Conservation (phyloP, 345 rosid genomes). For the Syzygium grande region DNA sequence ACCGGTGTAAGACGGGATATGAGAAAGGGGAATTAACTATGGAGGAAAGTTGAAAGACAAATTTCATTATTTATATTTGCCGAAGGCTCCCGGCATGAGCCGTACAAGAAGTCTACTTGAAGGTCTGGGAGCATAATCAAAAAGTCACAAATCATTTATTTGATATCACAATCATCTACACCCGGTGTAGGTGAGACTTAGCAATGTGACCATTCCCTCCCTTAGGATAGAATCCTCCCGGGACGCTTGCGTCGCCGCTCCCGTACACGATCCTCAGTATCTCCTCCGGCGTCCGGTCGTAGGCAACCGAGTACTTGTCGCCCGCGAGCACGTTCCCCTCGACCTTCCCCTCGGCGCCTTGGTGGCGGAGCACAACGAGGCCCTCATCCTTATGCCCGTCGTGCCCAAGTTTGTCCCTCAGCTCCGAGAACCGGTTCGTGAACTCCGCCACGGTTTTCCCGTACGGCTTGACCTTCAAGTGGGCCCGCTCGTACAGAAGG, state of each 20-base stretch:
- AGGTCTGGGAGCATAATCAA: background rate
- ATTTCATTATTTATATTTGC: background rate
- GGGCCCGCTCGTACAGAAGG: conserved; percentile 35
- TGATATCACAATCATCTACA: background rate
- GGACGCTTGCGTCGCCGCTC: conserved; percentile 38
- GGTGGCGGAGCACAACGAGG: conserved; percentile 13
- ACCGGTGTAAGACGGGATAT: background rate
- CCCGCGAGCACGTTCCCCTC: conserved; percentile 52
- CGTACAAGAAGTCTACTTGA: background rate
- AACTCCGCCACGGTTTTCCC: conserved; percentile 32
- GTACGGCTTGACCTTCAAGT: conserved; percentile 23
- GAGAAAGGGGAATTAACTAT: background rate
- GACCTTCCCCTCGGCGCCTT: conserved; percentile 37
- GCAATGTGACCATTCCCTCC: conserved; percentile 63
- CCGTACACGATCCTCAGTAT: conserved; percentile 60
- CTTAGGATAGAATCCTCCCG: conserved; percentile 62
- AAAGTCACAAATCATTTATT: background rate
- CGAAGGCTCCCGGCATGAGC: background rate
- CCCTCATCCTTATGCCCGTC: conserved; percentile 51
- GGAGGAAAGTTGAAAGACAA: background rate
- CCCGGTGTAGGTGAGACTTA: conserved; percentile 14
- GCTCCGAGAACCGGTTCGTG: conserved; percentile 18
- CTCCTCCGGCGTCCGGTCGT: conserved; percentile 50
- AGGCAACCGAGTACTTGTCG: conserved; percentile 30
- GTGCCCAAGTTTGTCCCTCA: conserved; percentile 28